Base-by-base conservation (phyloP, 106 monocot species). In the Gastrodia elata region DNA sequence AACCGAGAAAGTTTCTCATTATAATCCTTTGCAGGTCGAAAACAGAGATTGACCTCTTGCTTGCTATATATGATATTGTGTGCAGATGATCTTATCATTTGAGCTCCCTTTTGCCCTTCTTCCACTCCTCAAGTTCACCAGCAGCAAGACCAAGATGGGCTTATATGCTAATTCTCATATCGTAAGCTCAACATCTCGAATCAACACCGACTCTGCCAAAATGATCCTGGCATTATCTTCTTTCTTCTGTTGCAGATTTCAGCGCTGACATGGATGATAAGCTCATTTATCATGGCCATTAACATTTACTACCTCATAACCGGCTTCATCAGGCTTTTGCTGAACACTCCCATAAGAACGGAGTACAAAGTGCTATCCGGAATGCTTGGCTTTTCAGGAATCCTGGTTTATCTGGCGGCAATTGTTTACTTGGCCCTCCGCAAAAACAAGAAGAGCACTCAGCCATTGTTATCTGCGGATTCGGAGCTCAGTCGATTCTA, bases 21-120 rank as follows among this genome's bases (percentile, higher is more conserved):
- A 46, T 15, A 46, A 10, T n/a, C n/a, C n/a, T n/a, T 13, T 46
- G 46, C 10, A 46, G 46, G 16, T 46, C 18, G 18, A 7, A 52
- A 52, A 52, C 5, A 22, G 4, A 22, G 7, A 4, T 52, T 52
- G 3, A n/a, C 20, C n/a, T 36, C 67, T 0, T 67, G n/a, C 37
- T 20, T 67, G 10, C 67, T 38, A 18, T 27, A 61, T 9, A 61
- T 13, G 27, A 57, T 25, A 61, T 20, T 67, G 1, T 67, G 67
- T 73, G 76, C 89, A 96, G 95, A 96, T 96, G 95, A 96, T 96
- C 42, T 74, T 96, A 40, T 96, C 95, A 22, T 96, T 96, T 83
- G 95, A 82, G 40, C 95, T 96, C 70, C 95, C 95, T 56, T 96
- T 96, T 74, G 92, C 95, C 69, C 84, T 96, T 22, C 78, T 96